Evolutionary conservation across 345 rosid species (phyloP).

Genomic region (Viola odorata): DNA sequence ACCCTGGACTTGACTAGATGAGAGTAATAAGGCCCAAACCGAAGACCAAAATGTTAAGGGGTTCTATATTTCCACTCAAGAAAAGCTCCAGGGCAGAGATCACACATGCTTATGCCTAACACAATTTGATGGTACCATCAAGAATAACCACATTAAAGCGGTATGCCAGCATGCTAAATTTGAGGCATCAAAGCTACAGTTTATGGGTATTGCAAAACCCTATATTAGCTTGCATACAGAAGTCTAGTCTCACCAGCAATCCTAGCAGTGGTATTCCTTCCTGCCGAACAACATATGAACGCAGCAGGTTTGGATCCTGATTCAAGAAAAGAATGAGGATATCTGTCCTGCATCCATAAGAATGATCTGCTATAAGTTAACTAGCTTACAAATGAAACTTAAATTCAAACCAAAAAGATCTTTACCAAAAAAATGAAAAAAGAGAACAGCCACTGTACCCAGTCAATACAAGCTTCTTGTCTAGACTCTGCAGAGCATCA

Average conservation of each 20-base stretch:
- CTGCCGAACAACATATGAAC: constrained; percentile 59
- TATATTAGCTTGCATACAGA: too few species aligned
- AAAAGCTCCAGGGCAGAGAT: too few species aligned
- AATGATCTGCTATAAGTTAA: constrained; percentile 22
- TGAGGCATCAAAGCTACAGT: too few species aligned
- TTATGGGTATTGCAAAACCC: too few species aligned
- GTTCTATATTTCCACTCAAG: too few species aligned
- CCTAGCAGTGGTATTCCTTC: constrained; percentile 83
- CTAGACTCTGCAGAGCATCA: constrained; percentile 63
- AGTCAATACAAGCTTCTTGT: constrained; percentile 71
- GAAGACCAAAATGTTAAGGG: too few species aligned
- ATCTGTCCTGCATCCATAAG: constrained; percentile 85
- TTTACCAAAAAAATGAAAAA: background rate
- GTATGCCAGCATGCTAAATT: too few species aligned
- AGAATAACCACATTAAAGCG: too few species aligned
- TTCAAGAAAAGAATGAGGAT: constrained; percentile 78
- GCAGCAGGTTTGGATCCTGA: constrained; percentile 66
- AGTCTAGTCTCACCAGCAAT: constrained; percentile 50
- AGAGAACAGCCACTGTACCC: constrained; percentile 49
- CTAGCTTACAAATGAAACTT: background rate
- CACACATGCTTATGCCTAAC: too few species aligned
- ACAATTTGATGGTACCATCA: too few species aligned
- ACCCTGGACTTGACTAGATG: too few species aligned
- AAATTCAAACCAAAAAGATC: background rate
- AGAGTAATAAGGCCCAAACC: too few species aligned